phyloP scores from a whole-genome alignment of 176 grass and related monocot genomes.

The Luzula sylvatica region DNA sequence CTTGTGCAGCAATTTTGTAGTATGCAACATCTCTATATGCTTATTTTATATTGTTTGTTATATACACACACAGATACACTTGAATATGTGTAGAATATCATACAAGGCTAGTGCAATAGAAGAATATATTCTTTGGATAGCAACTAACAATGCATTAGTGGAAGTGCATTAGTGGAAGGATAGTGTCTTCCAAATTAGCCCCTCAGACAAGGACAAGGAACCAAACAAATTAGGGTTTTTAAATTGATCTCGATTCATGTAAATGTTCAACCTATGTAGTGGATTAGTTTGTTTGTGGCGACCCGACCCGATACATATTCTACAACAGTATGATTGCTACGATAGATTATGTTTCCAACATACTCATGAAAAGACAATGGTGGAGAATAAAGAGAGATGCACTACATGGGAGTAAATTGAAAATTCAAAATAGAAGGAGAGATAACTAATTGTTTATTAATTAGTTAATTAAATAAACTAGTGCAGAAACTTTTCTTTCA shows the following conservation, averaged over 20 bases:
- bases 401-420: slow-evolving; percentile 10
- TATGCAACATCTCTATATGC: too few relatives aligned
- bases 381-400: slow-evolving; percentile 23
- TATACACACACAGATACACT: too few relatives aligned
- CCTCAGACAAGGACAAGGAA: slow-evolving; percentile 28
- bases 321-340: background rate
- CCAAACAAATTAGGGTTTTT: slow-evolving; percentile 13
- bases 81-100: too few relatives aligned
- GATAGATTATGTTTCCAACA: slow-evolving; percentile 4
- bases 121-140: too few relatives aligned
- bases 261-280: background rate
- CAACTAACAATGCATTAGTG: slow-evolving; percentile 10
- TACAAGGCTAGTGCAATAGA: too few relatives aligned
- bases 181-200: slow-evolving; percentile 20
- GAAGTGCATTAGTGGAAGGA: slow-evolving; percentile 21
- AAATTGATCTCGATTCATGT: background rate
- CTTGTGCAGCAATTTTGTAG: too few relatives aligned
- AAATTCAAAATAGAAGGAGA: background rate
- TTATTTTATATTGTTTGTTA: too few relatives aligned
- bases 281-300: background rate
- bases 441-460: background rate
- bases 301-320: background rate
- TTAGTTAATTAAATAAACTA: background rate
- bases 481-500: slow-evolving; percentile 21
- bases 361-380: slow-evolving; percentile 22